Evolutionary conservation across 495 filamentous ascomycete species (phyloP).

Genomic region (Neurospora sp.): DNA sequence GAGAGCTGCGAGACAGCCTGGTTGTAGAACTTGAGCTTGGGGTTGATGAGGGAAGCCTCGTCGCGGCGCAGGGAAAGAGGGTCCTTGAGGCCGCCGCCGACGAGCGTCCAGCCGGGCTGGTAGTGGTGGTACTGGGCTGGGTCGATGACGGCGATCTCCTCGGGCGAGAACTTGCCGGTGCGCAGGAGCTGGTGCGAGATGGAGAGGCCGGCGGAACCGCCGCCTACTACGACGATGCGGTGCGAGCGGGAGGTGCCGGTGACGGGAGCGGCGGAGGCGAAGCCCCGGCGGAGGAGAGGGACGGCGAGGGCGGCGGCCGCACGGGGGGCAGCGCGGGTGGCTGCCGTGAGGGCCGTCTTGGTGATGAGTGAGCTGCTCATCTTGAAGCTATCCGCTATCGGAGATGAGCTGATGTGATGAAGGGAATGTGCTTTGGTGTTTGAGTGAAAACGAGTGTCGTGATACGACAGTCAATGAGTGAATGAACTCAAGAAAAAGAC

Average conservation of each 20-base stretch:
- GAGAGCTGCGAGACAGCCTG: conserved; percentile 40
- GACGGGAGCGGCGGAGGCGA: conserved; percentile 23
- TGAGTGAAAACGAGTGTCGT: not conserved
- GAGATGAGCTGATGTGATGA: not conserved
- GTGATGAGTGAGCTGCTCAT: not conserved
- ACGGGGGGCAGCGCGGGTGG: not conserved
- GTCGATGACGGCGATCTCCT: conserved; percentile 60
- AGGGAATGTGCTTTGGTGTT: not conserved
- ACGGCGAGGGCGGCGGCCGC: not conserved
- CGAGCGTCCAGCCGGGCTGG: conserved; percentile 63
- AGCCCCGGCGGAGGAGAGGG: not conserved
- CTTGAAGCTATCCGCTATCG: not conserved
- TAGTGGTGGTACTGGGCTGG: conserved; percentile 57
- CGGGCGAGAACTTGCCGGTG: conserved; percentile 41
- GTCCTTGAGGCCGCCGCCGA: conserved; percentile 51
- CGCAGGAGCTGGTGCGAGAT: conserved; percentile 55
- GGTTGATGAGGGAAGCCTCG: conserved; percentile 42
- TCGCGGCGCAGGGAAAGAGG: conserved; percentile 44
- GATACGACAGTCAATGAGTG: not conserved
- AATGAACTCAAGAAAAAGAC: not conserved
- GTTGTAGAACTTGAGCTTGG: conserved; percentile 55
- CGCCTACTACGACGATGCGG: conserved; percentile 55
- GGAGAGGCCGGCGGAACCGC: conserved; percentile 50
- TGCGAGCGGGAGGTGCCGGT: conserved; percentile 28
- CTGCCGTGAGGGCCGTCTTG: not conserved